phyloP scores from a whole-genome alignment of 2,329 filamentous ascomycete species.

The Karstenula rhodostoma region DNA sequence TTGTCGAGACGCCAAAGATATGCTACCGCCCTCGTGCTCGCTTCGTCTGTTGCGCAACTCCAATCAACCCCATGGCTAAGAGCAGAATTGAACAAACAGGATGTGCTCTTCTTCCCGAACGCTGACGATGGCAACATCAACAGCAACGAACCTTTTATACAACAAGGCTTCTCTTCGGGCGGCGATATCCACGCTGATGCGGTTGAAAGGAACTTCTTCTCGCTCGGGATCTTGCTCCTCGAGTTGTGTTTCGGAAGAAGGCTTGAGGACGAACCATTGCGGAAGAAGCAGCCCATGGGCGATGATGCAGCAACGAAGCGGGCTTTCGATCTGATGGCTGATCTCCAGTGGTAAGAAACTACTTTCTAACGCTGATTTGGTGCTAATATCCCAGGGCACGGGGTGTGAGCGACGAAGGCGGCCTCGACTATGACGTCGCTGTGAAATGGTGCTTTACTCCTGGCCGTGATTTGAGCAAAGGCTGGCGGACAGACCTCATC shows the following conservation, averaged over 20 bases:
- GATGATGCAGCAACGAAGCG: constrained; percentile 17
- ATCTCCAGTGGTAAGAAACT: constrained; percentile 21
- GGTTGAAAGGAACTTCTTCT: constrained; percentile 25
- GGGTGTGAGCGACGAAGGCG: constrained; percentile 24
- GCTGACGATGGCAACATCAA: constrained; percentile 8
- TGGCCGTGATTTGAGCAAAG: constrained; percentile 9
- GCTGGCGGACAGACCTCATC: constrained; percentile 26
- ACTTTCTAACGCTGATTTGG: neutral
- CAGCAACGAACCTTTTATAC: constrained; percentile 73
- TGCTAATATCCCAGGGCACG: neutral
- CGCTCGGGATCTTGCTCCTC: constrained; percentile 29
- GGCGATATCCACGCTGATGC: constrained; percentile 13
- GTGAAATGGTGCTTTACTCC: constrained; percentile 32
- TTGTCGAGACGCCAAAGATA: constrained; percentile 23
- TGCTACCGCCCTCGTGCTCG: constrained; percentile 26
- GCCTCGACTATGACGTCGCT: constrained; percentile 27
- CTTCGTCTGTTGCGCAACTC: constrained; percentile 29
- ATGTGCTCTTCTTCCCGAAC: constrained; percentile 23
- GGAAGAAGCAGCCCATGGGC: constrained; percentile 15
- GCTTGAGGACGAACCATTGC: constrained; percentile 25
- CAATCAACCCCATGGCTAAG: constrained; percentile 27
- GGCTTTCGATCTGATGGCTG: constrained; percentile 27
- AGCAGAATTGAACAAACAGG: constrained; percentile 20
- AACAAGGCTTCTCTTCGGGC: constrained; percentile 76
- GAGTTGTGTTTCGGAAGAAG: constrained; percentile 29